A percentile compares a stretch with the other conserved stretches of the same genome.
These are phyloP conservation scores for Daldinia concentrica DNA, from an alignment of 495 filamentous ascomycete species.

Conservation along the genomic window DNA sequence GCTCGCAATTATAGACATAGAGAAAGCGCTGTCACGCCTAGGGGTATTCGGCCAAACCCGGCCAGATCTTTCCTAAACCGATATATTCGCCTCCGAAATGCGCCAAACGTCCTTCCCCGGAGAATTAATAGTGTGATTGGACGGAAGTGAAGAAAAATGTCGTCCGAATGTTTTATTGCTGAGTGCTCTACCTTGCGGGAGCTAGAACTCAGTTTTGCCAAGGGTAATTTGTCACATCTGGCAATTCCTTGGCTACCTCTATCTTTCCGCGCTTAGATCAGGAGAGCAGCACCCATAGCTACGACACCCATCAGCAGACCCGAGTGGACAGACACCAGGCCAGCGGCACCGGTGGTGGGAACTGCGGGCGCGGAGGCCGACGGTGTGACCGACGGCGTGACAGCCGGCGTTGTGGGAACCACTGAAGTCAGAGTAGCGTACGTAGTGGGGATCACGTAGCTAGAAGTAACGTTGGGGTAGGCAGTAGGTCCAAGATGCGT, in stretches of 20 bases:
- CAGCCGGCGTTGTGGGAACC: constrained; percentile 19
- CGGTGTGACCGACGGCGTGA: neutral
- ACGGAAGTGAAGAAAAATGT: constrained; percentile 32
- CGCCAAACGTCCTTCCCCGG: constrained; percentile 38
- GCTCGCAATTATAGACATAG: constrained; percentile 31
- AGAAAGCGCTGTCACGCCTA: constrained; percentile 37
- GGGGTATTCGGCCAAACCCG: constrained; percentile 28
- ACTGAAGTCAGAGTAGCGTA: constrained; percentile 39
- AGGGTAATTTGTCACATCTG: too few species aligned
- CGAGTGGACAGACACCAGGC: constrained; percentile 49
- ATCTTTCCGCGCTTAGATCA: constrained; percentile 47
- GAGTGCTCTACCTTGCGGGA: neutral
- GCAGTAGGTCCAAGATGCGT: constrained; percentile 50
- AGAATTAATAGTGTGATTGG: constrained; percentile 35
- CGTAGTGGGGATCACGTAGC: constrained; percentile 41
- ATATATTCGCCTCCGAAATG: constrained; percentile 20
- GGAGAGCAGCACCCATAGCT: constrained; percentile 53
- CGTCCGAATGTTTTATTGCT: neutral
- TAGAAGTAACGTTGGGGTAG: constrained; percentile 42
- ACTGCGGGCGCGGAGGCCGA: neutral
- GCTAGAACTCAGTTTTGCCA: neutral
- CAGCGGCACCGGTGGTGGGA: constrained; percentile 47
- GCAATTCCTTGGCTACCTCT: neutral
- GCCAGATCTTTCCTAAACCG: constrained; percentile 32
- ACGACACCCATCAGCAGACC: constrained; percentile 55